Base-by-base conservation (phyloP, 768 basidiomycete species). In the Baorangia bicolor region DNA sequence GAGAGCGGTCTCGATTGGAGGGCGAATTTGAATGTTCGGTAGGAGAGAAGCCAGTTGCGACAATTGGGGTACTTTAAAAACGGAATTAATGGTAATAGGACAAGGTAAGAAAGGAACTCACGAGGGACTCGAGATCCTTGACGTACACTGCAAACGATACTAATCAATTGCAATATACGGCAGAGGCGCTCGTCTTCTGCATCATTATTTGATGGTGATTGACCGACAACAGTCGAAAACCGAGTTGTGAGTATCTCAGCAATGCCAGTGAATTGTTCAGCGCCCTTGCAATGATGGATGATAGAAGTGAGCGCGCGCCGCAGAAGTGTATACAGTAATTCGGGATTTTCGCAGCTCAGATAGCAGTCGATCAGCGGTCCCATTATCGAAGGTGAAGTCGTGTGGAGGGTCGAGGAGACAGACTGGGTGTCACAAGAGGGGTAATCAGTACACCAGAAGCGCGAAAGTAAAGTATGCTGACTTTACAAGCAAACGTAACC, bases 381-480 rank as follows among this genome's bases (percentile, higher is more conserved):
- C 13, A 94, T 73, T 38, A 94, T 77, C 4, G 85, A 82, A 7
- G 83, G 62, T 0, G 90, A 81, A 48, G 83, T 79, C 1, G 91
- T 90, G 67, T 96, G 94, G 28, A 97, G 73, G 0, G 86, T 87
- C 71, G 88, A 86, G 10, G 88, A 87, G 45, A 91, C 85, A n/a
- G 87, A 90, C 91, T 92, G 48, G 14, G 43, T 44, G 5, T 28
- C 7, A 30, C 12, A 30, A 13, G 12, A 33, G 14, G 6, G 9
- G 27, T 2, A 37, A 54, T 60, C 34, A 61, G 44, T 4, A 43
- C 8, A 16, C 1, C n/a, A 30, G 13, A 42, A 47, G 18, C 12
- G 31, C 8, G 25, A 38, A 40, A 35, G 70, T 69, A 14, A 39
- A 3, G 28, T 0, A 23, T 2, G 18, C 58, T 11, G 49, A 88